Evolutionary conservation across 495 filamentous ascomycete species (phyloP).

Genomic region (Aspergillus olivimuriae): DNA sequence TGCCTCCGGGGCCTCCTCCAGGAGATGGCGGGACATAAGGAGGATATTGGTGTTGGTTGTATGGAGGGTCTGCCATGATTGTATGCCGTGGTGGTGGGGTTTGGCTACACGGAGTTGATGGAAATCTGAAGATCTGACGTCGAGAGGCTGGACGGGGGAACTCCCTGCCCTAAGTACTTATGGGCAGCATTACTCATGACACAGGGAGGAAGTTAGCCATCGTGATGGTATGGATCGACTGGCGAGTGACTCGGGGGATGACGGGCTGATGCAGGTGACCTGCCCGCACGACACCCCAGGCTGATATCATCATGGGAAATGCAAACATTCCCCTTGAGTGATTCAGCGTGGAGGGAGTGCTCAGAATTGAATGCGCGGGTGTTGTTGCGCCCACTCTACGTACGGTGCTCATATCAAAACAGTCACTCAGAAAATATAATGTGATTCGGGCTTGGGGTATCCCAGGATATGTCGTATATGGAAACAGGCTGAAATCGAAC

Average conservation of each 20-base stretch:
- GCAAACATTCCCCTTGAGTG: too few species aligned
- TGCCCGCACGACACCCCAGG: slow-evolving; percentile 8
- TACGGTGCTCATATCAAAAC: background rate
- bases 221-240: background rate
- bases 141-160: too few species aligned
- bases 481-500: slow-evolving; percentile 2
- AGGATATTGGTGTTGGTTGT: slow-evolving; percentile 3
- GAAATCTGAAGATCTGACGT: too few species aligned
- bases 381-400: slow-evolving; percentile 11
- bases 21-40: slow-evolving; percentile 3
- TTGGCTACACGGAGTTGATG: too few species aligned
- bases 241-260: slow-evolving; percentile 4
- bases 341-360: too few species aligned
- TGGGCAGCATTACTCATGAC: too few species aligned
- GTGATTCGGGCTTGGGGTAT: background rate
- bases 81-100: background rate
- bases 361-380: too few species aligned
- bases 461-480: background rate
- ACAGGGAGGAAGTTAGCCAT: too few species aligned
- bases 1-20: slow-evolving; percentile 1
- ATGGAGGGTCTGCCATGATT: slow-evolving; percentile 10
- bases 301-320: background rate
- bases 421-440: background rate
- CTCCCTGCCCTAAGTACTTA: too few species aligned
- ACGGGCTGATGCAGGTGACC: slow-evolving; percentile 10